Evolutionary conservation across 106 monocot species (phyloP).

Genomic region (Alisma plantagoaquatica): DNA sequence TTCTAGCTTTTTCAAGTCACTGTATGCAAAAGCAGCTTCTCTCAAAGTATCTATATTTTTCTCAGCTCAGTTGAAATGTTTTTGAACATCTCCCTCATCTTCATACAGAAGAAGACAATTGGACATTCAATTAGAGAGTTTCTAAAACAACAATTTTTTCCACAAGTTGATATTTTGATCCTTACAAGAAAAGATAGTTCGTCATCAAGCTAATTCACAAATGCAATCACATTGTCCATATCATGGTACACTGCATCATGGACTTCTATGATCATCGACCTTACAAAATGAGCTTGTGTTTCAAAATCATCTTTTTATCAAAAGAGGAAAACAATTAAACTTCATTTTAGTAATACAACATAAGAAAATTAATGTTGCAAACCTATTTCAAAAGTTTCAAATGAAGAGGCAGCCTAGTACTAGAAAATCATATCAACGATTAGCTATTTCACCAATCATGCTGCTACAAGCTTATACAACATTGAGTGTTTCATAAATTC

Average conservation of each 20-base stretch:
- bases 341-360: not conserved
- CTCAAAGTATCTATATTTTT: slow-evolving; percentile 77
- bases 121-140: no score
- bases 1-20: slow-evolving; percentile 76
- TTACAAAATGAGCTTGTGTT: slow-evolving; percentile 92
- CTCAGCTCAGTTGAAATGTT: slow-evolving; percentile 94
- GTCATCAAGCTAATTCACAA: slow-evolving; percentile 95
- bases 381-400: no score
- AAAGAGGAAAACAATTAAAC: not conserved
- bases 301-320: slow-evolving; percentile 96
- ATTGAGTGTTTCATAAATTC: slow-evolving; percentile 38
- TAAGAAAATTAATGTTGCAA: not conserved
- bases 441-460: slow-evolving; percentile 98
- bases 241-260: slow-evolving; percentile 60
- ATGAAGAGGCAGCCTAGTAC: slow-evolving; percentile 43
- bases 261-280: slow-evolving; percentile 81
- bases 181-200: slow-evolving; percentile 77
- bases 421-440: slow-evolving; percentile 70
- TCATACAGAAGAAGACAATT: no score
- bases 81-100: slow-evolving; percentile 88
- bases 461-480: slow-evolving; percentile 79
- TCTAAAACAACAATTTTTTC: no score
- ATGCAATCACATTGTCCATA: slow-evolving; percentile 93
- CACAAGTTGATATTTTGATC: no score
- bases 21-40: slow-evolving; percentile 86